Evolutionary conservation across 2,329 filamentous ascomycete genomes (phyloP).

Genomic region (Pseudogymnoascus sp.): DNA sequence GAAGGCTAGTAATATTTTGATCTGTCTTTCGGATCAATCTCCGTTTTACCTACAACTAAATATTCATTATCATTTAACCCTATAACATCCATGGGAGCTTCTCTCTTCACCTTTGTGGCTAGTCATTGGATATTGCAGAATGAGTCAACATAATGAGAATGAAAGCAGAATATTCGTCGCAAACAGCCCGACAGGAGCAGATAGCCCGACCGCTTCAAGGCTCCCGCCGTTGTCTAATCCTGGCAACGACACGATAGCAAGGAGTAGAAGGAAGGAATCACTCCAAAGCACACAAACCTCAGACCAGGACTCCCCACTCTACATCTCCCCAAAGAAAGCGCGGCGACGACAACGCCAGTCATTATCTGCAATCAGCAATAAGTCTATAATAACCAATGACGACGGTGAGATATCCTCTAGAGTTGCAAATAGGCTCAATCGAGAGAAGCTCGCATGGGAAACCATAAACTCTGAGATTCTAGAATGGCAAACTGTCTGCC

Average conservation of each 20-base stretch:
- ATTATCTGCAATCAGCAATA: conserved; percentile 22
- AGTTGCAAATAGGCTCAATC: not conserved
- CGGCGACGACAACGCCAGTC: conserved; percentile 14
- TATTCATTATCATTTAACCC: not conserved
- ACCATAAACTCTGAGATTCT: conserved; percentile 25
- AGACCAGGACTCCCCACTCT: not conserved
- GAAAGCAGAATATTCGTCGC: not conserved
- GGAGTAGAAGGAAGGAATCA: not conserved
- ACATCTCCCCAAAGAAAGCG: conserved; percentile 2
- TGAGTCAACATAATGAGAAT: not conserved
- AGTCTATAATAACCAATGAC: conserved; percentile 12
- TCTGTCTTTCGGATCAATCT: not conserved
- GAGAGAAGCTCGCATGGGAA: conserved; percentile 19
- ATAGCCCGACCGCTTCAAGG: not conserved
- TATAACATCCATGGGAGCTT: not conserved
- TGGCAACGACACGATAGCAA: no score
- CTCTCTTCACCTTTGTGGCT: not conserved
- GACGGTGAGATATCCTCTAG: conserved; percentile 12
- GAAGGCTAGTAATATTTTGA: not conserved
- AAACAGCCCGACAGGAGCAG: not conserved
- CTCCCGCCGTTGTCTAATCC: not conserved
- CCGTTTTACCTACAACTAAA: not conserved
- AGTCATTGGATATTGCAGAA: conserved; percentile 1
- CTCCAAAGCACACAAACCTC: not conserved
- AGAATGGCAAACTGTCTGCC: conserved; percentile 26